Evolutionary conservation across 768 basidiomycete genomes (phyloP).

Genomic region (Suillus paluster): DNA sequence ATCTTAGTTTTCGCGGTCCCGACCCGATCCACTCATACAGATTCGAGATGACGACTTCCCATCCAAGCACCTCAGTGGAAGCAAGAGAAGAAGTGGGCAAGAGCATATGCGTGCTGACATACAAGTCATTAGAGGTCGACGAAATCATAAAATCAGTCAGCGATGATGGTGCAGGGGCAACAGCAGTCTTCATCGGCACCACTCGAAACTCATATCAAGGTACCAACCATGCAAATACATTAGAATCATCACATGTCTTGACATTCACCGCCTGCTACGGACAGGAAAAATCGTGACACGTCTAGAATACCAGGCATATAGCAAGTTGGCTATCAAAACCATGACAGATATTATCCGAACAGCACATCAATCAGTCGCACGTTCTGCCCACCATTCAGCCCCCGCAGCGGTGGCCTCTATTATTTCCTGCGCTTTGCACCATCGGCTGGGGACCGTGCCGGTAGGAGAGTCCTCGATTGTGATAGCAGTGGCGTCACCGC

Average conservation of each 20-base stretch:
- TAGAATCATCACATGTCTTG: constrained; percentile 12
- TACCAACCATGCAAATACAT: constrained; percentile 26
- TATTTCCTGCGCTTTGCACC: constrained; percentile 67
- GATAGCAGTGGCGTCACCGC: constrained; percentile 83
- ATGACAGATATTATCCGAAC: constrained; percentile 62
- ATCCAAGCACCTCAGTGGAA: constrained; percentile 28
- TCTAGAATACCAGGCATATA: constrained; percentile 85
- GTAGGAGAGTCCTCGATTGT: constrained; percentile 85
- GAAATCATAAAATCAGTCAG: constrained; percentile 65
- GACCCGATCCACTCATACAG: neutral
- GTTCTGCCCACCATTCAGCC: constrained; percentile 45
- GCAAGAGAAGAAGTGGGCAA: constrained; percentile 29
- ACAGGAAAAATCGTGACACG: constrained; percentile 72
- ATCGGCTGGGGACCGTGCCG: constrained; percentile 77
- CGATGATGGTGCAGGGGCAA: constrained; percentile 71
- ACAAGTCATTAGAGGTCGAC: constrained; percentile 58
- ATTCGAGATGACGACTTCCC: constrained; percentile 22
- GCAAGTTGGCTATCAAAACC: constrained; percentile 78
- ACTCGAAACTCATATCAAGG: constrained; percentile 88
- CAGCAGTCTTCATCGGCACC: constrained; percentile 80
- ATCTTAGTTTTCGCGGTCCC: neutral
- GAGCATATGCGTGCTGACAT: constrained; percentile 56
- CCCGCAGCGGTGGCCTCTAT: constrained; percentile 38
- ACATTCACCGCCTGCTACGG: constrained; percentile 12
- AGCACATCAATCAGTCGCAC: constrained; percentile 45